Base-by-base conservation (phyloP, 768 basidiomycete genomes). In the Leucogyrophana mollusca region DNA sequence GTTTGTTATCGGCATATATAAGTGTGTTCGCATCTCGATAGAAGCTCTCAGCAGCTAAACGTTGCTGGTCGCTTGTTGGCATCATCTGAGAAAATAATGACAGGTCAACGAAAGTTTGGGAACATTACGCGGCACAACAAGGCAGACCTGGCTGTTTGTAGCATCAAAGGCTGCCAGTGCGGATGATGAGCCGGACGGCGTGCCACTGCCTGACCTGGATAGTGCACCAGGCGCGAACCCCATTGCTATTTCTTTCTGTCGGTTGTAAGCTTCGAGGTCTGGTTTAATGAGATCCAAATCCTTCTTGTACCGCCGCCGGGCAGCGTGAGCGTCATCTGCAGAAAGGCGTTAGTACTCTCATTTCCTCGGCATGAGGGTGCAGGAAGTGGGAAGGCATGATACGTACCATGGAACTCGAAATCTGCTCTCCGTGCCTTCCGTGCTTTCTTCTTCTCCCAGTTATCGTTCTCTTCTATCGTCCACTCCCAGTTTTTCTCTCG, bases 21-120 rank as follows among this genome's bases (percentile, higher is more conserved):
- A 98, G 73, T 3, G 85, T 90, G 57, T 96, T 95, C 21, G 92
- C 90, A 54, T 98, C 95, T 40, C 94, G 80, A 65, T 98, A 99
- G 36, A 98, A 72, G 54, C 80, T 82, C 53, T 95, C 93, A 21
- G 77, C 78, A 21, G 87, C 85, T 37, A 85, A 67, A 47, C 77
- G 78, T 59, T 89, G 87, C 53, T 85, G 75, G 40, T 80, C 73
- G 27, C 69, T 76, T 25, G 79, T 75, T 13, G 80, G 74, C 16
- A 74, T 64, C 52, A 81, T 56, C 79, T 84, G 49, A 11, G 36
- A 34, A 25, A 34, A 30, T 17, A 44, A 23, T 38, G 20, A 61
- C 46, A 47, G 59, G 34, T 27, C 24, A 48, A 11, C 11, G 20
- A 24, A 21, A 37, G 9, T 13, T 27, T 32, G 33, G 22, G 24